Evolutionary conservation across 306 rosid genomes (phyloP).

Genomic region (Hylodesmum podocarpum): DNA sequence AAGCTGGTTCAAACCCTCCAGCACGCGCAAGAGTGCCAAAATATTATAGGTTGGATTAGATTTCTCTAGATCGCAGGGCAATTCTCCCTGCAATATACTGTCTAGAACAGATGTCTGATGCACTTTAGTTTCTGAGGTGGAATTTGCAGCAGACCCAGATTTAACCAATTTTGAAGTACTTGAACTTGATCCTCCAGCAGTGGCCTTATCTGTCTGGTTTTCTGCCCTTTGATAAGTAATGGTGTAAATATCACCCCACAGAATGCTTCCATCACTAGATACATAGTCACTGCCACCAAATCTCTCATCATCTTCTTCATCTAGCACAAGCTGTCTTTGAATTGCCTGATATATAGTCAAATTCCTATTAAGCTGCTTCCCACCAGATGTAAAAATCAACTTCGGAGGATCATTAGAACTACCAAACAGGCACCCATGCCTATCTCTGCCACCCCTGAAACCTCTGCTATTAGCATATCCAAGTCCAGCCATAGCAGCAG

Average conservation of each 20-base stretch:
- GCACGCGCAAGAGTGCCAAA: conserved; percentile 71
- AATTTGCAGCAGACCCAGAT: conserved; percentile 52
- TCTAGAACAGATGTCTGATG: conserved; percentile 69
- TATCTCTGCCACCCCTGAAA: conserved; percentile 74
- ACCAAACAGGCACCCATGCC: conserved; percentile 74
- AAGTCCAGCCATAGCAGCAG: conserved; percentile 98
- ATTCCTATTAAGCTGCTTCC: conserved; percentile 82
- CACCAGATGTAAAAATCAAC: conserved; percentile 73
- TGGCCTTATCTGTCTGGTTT: conserved; percentile 55
- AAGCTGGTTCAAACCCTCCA: conserved; percentile 92
- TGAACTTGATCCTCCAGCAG: conserved; percentile 63
- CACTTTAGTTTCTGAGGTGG: conserved; percentile 52
- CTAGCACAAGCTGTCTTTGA: conserved; percentile 80
- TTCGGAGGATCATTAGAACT: conserved; percentile 65
- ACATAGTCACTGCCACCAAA: conserved; percentile 66
- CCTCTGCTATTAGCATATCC: conserved; percentile 77
- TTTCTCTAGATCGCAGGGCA: conserved; percentile 88
- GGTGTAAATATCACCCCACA: conserved; percentile 88
- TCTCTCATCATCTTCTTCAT: conserved; percentile 94
- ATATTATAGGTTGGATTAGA: conserved; percentile 79
- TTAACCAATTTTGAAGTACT: conserved; percentile 55
- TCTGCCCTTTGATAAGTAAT: conserved; percentile 86
- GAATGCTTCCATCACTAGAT: conserved; percentile 82
- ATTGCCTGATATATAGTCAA: conserved; percentile 88
- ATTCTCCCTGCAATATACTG: conserved; percentile 83